Evolutionary conservation across 1,284 basidiomycete species (phyloP).

Genomic region (Bjerkandera adusta): DNA sequence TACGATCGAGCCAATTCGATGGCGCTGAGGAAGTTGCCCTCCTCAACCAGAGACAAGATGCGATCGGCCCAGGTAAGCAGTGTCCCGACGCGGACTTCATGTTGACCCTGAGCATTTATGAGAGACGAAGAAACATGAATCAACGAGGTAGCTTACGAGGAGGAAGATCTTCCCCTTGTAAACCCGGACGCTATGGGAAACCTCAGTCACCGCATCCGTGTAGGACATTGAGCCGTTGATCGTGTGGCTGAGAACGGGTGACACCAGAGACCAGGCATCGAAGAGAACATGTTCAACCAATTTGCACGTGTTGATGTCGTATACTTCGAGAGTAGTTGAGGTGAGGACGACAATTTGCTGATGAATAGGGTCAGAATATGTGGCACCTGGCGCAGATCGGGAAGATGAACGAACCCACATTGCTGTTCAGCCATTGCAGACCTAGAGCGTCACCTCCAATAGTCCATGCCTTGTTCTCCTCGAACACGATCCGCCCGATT

Average conservation of each 20-base stretch:
- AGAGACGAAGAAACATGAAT: conserved; percentile 6
- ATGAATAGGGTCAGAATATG: conserved; percentile 14
- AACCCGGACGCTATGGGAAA: conserved; percentile 73
- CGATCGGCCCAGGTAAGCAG: conserved; percentile 95
- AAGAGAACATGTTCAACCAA: conserved; percentile 60
- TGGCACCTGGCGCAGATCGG: conserved; percentile 8
- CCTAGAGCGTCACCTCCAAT: conserved; percentile 59
- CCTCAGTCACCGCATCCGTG: conserved; percentile 47
- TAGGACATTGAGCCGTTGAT: conserved; percentile 46
- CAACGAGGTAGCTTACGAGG: conserved; percentile 55
- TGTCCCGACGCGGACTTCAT: conserved; percentile 80
- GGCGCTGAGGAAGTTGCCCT: conserved; percentile 87
- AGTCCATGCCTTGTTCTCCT: conserved; percentile 53
- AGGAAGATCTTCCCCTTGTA: conserved; percentile 93
- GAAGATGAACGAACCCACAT: conserved; percentile 56
- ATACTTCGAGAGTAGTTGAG: conserved; percentile 59
- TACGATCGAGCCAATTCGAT: conserved; percentile 87
- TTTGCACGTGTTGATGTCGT: conserved; percentile 57
- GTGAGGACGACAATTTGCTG: conserved; percentile 70
- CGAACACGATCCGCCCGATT: conserved; percentile 60
- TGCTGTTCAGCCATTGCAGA: conserved; percentile 72
- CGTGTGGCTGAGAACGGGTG: conserved; percentile 49
- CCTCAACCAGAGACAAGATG: conserved; percentile 80
- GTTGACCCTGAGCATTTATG: conserved; percentile 47
- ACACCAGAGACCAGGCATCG: conserved; percentile 52